Evolutionary conservation across 225 moss, liverwort and hornwort genomes (phyloP), one percentile per base, ranked within the genome.

Genomic region (Bryum argenteum): DNA sequence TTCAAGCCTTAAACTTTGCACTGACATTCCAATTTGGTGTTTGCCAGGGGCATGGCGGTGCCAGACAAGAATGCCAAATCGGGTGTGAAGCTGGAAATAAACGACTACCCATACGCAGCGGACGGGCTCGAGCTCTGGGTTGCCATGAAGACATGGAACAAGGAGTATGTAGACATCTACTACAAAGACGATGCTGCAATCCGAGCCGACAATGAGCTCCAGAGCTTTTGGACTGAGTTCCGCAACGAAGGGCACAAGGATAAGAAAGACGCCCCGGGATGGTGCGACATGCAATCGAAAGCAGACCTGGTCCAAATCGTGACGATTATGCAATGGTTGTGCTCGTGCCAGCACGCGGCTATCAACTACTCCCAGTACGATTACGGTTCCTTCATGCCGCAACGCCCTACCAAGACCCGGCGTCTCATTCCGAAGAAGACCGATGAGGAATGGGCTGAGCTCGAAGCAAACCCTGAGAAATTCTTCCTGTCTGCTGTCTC

Each of bases 101-200:
- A 58, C 10, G 78, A 78, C 17, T 72, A 72, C 20, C 78, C 78
- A 1, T 72, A 61, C 54, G 75, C 75, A 1, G 67, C 75, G 6
- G 75, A 75, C 16, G 71, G 64, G 26, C 59, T 75, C 0, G 75
- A 82, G 61, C 65, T 65, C 11, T 82, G 82, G 82, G 38, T 40
- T 14, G 82, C 82, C 18, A 65, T 82, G 61, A 75, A 66, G 16
- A 53, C 67, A 54, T 82, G 82, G 82, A 75, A 74, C 74, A 14
- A 48, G 50, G 69, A 79, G 2, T 75, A 71, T 57, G 39, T 79
- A n/a, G 38, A 70, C 38, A 54, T 79, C 16, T 74, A 78, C 52
- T 82, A 82, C 56, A 12, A 61, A 40, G 55, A 65, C 55, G 75
- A 79, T 66, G 1, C 2, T 9, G 50, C 22, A 1, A 53, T 82